These are phyloP conservation scores for Rhizophora mangle DNA, from an alignment of 345 rosid genomes.

Conservation along the genomic window DNA sequence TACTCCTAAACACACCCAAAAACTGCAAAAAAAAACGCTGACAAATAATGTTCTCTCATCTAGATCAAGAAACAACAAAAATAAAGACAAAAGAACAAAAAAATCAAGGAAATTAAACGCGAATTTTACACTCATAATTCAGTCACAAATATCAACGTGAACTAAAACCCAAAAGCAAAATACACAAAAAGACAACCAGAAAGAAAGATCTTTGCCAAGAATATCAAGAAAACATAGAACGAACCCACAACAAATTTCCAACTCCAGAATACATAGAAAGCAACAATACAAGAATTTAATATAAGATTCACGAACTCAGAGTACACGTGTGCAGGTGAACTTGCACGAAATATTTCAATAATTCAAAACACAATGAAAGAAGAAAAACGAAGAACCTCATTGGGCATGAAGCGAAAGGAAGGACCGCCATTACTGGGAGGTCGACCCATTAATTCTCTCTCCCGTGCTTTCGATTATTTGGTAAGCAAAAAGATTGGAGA, in stretches of 20 bases:
- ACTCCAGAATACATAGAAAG: background rate
- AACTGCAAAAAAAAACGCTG: background rate
- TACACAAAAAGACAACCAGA: background rate
- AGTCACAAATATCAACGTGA: background rate
- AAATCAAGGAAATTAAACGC: background rate
- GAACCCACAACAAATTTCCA: background rate
- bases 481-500: no score
- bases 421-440: constrained; percentile 97
- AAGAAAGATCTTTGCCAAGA: background rate
- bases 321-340: background rate
- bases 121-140: background rate
- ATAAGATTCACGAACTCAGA: no score
- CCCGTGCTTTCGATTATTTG: no score
- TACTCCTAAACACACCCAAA: background rate
- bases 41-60: background rate
- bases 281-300: background rate
- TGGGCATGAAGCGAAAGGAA: constrained; percentile 75
- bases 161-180: no score
- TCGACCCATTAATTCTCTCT: constrained; percentile 57
- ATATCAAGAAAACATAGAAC: background rate
- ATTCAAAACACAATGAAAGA: background rate
- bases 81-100: background rate
- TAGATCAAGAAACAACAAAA: background rate
- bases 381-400: constrained; percentile 49
- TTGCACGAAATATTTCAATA: background rate